These are phyloP conservation scores for Populus tremula DNA, from an alignment of 345 rosid genomes.

Conservation along the genomic window DNA sequence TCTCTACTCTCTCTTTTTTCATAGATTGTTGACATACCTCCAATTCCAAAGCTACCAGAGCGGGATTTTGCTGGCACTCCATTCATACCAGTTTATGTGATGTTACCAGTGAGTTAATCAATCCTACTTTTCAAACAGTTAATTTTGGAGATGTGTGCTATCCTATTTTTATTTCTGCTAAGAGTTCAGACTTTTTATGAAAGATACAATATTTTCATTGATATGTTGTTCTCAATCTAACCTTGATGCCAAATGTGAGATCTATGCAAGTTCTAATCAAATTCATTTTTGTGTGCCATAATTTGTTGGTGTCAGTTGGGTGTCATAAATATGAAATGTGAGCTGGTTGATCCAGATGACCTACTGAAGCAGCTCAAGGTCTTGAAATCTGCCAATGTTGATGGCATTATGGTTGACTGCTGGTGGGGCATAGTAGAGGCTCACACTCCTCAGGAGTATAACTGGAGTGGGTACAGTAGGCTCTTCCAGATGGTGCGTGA, in stretches of 20 bases:
- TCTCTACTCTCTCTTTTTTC: slow-evolving; percentile 8
- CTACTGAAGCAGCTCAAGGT: slow-evolving; percentile 70
- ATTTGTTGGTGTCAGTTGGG: slow-evolving; percentile 61
- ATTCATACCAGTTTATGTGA: slow-evolving; percentile 85
- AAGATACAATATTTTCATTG: neutral
- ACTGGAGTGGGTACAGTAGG: slow-evolving; percentile 86
- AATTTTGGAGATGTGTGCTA: neutral
- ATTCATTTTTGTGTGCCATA: slow-evolving; percentile 8
- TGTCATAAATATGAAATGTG: slow-evolving; percentile 86
- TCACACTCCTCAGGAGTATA: slow-evolving; percentile 79
- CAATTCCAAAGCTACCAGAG: slow-evolving; percentile 60
- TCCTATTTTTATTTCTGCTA: neutral
- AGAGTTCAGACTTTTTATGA: neutral
- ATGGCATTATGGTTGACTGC: slow-evolving; percentile 90
- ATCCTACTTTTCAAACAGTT: neutral
- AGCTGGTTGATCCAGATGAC: slow-evolving; percentile 82
- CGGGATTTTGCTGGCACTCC: slow-evolving; percentile 81
- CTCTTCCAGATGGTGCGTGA: slow-evolving; percentile 79
- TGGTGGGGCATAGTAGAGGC: slow-evolving; percentile 99
- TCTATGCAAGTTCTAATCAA: slow-evolving; percentile 5
- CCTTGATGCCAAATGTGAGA: neutral
- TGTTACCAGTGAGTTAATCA: slow-evolving; percentile 78
- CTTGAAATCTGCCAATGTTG: slow-evolving; percentile 72
- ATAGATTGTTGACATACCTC: slow-evolving; percentile 51
- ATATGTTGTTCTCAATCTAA: slow-evolving; percentile 5